Evolutionary conservation across 139 green algal genomes (phyloP), one percentile per base, ranked within the genome.

Genomic region (Chlorella sp.): DNA sequence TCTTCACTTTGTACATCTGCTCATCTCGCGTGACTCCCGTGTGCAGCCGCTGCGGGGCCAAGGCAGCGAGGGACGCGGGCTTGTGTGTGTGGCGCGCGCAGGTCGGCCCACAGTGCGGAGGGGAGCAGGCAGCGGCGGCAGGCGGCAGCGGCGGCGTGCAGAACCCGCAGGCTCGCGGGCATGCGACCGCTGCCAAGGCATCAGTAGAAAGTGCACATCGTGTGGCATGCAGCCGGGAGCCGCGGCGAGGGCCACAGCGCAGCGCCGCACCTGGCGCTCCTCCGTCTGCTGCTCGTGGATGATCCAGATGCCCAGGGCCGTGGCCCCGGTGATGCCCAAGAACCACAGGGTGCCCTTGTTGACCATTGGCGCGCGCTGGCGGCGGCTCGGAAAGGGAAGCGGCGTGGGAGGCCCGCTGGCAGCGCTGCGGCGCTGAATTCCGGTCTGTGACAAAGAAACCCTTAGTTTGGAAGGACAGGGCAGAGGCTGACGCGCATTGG

Each of bases 1-100:
- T 87, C 67, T 91, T 91, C n/a, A 81, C 34, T 2, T 30, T n/a
- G n/a, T 91, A 91, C 39, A 91, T 64, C 56, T 75, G 82, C 36
- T 91, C 71, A 69, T 91, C 88, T 2, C 88, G 74, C 2, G 91
- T 74, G 26, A 91, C 87, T 1, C 88, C 88, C 47, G 81, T 79
- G 70, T 91, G 88, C 25, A 91, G 60, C 26, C 88, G 91, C 88
- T 91, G 88, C 64, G 83, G 51, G 28, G 15, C 39, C 39, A 26
- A 9, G 0, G 15, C 13, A 11, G 39, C 1, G 25, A 57, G 21
- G 38, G 28, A 69, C 4, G 28, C 12, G 36, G n/a, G n/a, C n/a
- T n/a, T n/a, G n/a, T n/a, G n/a, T n/a, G n/a, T n/a, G n/a, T n/a
- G n/a, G n/a, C n/a, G n/a, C n/a, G n/a, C n/a, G n/a, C n/a, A n/a